Evolutionary conservation across 352 stramenopile genomes (phyloP).

Genomic region (Pythium volutum): DNA sequence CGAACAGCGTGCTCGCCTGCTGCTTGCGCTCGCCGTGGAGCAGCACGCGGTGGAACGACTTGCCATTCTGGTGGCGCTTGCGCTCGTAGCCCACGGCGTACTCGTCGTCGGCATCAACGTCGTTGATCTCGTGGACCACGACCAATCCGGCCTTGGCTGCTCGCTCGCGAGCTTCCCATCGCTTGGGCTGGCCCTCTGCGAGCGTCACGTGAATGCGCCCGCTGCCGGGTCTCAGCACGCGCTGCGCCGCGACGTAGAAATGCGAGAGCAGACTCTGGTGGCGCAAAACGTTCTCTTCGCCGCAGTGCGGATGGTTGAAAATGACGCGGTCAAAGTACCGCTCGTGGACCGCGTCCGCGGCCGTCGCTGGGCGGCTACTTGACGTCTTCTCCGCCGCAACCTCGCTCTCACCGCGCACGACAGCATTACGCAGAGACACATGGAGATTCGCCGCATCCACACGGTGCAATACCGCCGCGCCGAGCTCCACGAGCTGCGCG

Average conservation of each 20-base stretch:
- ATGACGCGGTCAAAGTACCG: conserved; percentile 75
- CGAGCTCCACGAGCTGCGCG: conserved; percentile 36
- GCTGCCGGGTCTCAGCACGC: conserved; percentile 30
- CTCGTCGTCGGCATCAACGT: conserved; percentile 35
- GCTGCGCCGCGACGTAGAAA: conserved; percentile 78
- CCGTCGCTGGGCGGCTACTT: neutral
- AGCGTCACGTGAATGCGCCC: conserved; percentile 65
- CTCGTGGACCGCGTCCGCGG: neutral
- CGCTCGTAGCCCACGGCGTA: conserved; percentile 58
- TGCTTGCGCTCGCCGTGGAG: conserved; percentile 64
- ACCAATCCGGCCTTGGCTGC: conserved; percentile 38
- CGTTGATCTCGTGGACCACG: conserved; percentile 43
- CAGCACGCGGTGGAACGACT: conserved; percentile 78
- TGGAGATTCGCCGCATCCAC: conserved; percentile 67
- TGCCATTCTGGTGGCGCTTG: conserved; percentile 87
- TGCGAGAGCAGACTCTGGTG: conserved; percentile 90
- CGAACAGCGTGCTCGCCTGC: conserved; percentile 66
- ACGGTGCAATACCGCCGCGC: conserved; percentile 47
- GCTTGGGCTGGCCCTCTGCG: conserved; percentile 68
- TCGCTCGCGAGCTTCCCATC: conserved; percentile 67
- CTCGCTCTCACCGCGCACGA: conserved; percentile 6
- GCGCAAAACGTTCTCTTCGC: conserved; percentile 83
- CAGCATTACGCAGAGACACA: conserved; percentile 32
- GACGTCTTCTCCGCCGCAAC: neutral
- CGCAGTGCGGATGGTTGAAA: conserved; percentile 95